Percentiles rank a stretch among this genome's conserved stretches.
Evolutionary conservation across 208 protist genomes (phyloP).

Genomic region (Trypanosoma cruzi): DNA sequence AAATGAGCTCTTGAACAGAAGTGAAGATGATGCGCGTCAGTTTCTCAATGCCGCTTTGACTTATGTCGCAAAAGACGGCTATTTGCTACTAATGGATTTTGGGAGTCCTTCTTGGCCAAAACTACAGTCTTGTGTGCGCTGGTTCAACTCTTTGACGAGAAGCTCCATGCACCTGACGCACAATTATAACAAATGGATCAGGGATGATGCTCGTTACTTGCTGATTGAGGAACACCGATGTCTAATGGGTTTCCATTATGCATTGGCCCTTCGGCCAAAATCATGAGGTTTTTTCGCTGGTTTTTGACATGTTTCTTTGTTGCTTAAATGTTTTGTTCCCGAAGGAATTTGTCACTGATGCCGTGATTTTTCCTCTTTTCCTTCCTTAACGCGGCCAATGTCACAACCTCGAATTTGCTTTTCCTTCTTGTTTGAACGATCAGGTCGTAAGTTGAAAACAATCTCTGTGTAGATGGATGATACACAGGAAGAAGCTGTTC

Average conservation of each 20-base stretch:
- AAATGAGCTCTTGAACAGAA: constrained; percentile 75
- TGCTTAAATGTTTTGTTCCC: neutral
- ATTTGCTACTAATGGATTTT: constrained; percentile 83
- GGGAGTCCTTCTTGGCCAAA: constrained; percentile 46
- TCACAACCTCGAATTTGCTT: neutral
- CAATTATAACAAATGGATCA: constrained; percentile 78
- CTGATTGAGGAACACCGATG: constrained; percentile 54
- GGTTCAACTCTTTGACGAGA: constrained; percentile 56
- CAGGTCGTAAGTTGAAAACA: neutral
- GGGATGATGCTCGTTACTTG: constrained; percentile 65
- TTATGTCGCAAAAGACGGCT: constrained; percentile 56
- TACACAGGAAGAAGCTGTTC: constrained; percentile 35
- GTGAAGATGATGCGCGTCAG: constrained; percentile 37
- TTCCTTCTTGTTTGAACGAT: constrained; percentile 8
- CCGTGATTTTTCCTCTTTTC: neutral
- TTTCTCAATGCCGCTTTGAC: constrained; percentile 56
- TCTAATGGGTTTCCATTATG: constrained; percentile 76
- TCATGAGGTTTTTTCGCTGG: constrained; percentile 3
- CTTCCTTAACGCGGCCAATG: neutral
- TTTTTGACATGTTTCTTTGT: constrained; percentile 2
- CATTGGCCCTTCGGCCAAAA: constrained; percentile 40
- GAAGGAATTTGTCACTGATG: neutral
- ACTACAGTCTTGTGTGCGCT: constrained; percentile 39
- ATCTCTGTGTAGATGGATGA: constrained; percentile 20
- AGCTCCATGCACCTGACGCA: constrained; percentile 80